phyloP scores from a whole-genome alignment of 352 stramenopile species.

The Phytophthora fragariae region DNA sequence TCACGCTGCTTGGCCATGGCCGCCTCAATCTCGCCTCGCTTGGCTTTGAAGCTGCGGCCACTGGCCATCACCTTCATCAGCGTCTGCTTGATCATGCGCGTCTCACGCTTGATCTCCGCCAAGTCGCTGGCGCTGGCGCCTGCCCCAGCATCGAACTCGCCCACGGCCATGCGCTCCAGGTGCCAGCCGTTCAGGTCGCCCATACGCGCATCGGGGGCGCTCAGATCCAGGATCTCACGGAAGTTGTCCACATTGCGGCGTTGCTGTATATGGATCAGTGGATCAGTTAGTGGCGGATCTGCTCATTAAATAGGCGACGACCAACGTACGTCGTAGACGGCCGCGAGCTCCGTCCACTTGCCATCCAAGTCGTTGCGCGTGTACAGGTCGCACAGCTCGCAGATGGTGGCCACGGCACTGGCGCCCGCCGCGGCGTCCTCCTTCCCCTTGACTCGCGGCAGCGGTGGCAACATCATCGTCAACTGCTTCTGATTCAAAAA shows the following conservation, averaged over 20 bases:
- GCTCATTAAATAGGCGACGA: background rate
- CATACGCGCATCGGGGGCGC: constrained; percentile 60
- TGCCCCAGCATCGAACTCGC: constrained; percentile 61
- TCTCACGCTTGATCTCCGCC: constrained; percentile 68
- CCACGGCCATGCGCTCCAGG: constrained; percentile 84
- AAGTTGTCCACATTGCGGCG: constrained; percentile 81
- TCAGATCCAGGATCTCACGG: constrained; percentile 79
- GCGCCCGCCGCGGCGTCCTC: constrained; percentile 32
- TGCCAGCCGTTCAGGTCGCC: constrained; percentile 79
- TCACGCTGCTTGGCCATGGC: constrained; percentile 82
- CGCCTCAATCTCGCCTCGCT: constrained; percentile 62
- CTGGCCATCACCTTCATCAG: constrained; percentile 67
- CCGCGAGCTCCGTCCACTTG: constrained; percentile 74
- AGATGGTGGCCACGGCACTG: constrained; percentile 45
- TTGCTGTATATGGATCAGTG: constrained; percentile 50
- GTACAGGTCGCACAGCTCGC: constrained; percentile 71
- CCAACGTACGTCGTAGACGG: constrained; percentile 73
- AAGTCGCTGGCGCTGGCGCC: constrained; percentile 48
- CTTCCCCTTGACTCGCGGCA: constrained; percentile 39
- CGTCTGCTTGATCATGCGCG: constrained; percentile 62
- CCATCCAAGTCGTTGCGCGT: constrained; percentile 66
- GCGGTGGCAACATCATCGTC: constrained; percentile 34
- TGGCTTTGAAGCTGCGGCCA: constrained; percentile 55
- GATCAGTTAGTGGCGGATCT: constrained; percentile 1
- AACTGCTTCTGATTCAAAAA: constrained; percentile 12